Conservation (phyloP, 169 alveolate species). For the Theileria orientalis region DNA sequence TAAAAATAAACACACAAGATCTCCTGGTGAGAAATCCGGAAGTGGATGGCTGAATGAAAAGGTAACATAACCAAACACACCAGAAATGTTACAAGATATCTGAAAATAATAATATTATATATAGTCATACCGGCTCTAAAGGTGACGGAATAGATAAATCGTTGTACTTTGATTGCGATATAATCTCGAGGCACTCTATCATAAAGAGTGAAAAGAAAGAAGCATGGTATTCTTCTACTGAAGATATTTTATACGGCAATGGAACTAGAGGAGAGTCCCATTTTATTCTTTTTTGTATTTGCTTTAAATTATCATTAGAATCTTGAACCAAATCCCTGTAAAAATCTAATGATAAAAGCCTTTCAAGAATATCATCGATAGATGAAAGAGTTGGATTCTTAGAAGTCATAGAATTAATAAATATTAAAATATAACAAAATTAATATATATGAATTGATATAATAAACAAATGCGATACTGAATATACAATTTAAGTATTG, state of each 20-base stretch:
- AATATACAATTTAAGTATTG: no score
- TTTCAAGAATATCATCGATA: conserved; percentile 34
- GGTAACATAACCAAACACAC: conserved; percentile 27
- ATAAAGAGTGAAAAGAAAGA: conserved; percentile 57
- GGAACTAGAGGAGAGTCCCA: conserved; percentile 52
- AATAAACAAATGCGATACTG: background rate
- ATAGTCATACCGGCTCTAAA: conserved; percentile 11
- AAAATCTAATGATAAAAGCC: conserved; percentile 55
- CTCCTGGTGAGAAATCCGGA: conserved; percentile 41
- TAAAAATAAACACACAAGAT: conserved; percentile 25
- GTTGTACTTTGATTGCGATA: conserved; percentile 47
- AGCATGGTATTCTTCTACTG: conserved; percentile 41
- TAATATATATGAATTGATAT: background rate
- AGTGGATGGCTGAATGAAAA: conserved; percentile 1
- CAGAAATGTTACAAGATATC: conserved; percentile 28
- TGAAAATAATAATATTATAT: background rate
- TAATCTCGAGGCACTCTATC: conserved; percentile 63
- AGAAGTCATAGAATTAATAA: background rate
- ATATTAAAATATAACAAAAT: background rate
- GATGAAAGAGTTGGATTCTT: conserved; percentile 8
- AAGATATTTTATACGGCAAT: conserved; percentile 23
- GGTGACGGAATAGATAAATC: conserved; percentile 27
- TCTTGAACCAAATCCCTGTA: conserved; percentile 47
- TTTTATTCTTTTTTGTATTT: conserved; percentile 33
- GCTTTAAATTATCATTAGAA: background rate